phyloP scores from a whole-genome alignment of 768 basidiomycete species.

The Suillus subalutaceus region DNA sequence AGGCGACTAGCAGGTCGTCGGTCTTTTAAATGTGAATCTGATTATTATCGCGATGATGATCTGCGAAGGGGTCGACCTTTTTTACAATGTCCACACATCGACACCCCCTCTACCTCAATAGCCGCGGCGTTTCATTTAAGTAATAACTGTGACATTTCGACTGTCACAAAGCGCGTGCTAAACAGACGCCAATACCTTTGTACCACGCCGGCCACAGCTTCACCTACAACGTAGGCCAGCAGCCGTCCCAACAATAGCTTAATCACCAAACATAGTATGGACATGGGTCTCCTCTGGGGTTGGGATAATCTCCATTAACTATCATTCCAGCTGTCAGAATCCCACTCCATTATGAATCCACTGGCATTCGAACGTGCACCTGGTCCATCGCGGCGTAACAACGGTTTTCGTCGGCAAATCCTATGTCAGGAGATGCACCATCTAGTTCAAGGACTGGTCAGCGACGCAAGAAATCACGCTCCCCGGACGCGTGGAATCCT shows the following conservation, averaged over 20 bases:
- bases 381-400: constrained; percentile 27
- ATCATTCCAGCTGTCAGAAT: background rate
- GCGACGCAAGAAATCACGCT: constrained; percentile 38
- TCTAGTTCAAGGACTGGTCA: constrained; percentile 20
- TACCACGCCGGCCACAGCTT: constrained; percentile 7
- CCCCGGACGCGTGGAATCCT: constrained; percentile 31
- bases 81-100: too few relatives aligned
- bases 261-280: background rate
- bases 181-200: background rate
- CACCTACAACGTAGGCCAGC: background rate
- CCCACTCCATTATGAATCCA: constrained; percentile 19
- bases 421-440: constrained; percentile 1
- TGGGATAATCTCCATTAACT: background rate
- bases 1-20: too few relatives aligned
- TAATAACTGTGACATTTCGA: background rate
- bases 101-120: too few relatives aligned
- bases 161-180: constrained; percentile 4
- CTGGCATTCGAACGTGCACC: constrained; percentile 5
- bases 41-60: too few relatives aligned
- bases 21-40: too few relatives aligned
- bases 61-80: too few relatives aligned
- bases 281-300: background rate
- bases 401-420: constrained; percentile 25
- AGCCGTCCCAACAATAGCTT: background rate
- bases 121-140: too few relatives aligned